These are phyloP conservation scores for Lolium rigidum DNA, from an alignment of 176 grass and related monocot genomes.

Conservation along the genomic window DNA sequence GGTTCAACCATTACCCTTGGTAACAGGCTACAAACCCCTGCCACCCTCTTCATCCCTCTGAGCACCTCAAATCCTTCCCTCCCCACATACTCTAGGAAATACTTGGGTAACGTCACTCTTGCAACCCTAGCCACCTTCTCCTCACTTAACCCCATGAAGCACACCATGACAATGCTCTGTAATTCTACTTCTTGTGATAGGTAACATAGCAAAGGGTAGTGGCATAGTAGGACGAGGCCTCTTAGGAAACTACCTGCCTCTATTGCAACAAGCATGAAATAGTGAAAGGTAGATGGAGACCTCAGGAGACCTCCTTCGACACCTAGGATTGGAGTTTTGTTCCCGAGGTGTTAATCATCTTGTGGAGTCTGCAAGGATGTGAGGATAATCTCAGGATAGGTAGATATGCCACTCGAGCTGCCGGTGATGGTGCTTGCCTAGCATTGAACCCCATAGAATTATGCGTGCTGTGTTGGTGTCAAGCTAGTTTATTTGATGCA, in stretches of 20 bases:
- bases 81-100: slow-evolving; percentile 76
- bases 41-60: slow-evolving; percentile 39
- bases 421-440: slow-evolving; percentile 25
- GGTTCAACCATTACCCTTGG: slow-evolving; percentile 72
- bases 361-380: slow-evolving; percentile 19
- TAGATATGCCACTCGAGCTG: slow-evolving; percentile 19
- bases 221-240: slow-evolving; percentile 66
- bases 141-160: slow-evolving; percentile 67
- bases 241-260: slow-evolving; percentile 77
- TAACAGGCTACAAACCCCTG: slow-evolving; percentile 58
- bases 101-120: slow-evolving; percentile 66
- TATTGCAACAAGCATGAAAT: slow-evolving; percentile 85
- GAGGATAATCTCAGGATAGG: slow-evolving; percentile 33
- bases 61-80: slow-evolving; percentile 63
- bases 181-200: slow-evolving; percentile 53
- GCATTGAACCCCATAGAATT: slow-evolving; percentile 26
- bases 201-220: slow-evolving; percentile 56
- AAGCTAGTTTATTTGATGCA: slow-evolving; percentile 35
- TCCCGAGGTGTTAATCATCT: slow-evolving; percentile 33
- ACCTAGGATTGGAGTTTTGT: slow-evolving; percentile 64
- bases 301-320: slow-evolving; percentile 82
- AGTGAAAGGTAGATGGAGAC: slow-evolving; percentile 73
- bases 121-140: slow-evolving; percentile 53
- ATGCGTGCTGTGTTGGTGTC: slow-evolving; percentile 12
- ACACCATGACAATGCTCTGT: slow-evolving; percentile 62